Conservation (phyloP, 306 rosid genomes). For the Cucurbita maxima region DNA sequence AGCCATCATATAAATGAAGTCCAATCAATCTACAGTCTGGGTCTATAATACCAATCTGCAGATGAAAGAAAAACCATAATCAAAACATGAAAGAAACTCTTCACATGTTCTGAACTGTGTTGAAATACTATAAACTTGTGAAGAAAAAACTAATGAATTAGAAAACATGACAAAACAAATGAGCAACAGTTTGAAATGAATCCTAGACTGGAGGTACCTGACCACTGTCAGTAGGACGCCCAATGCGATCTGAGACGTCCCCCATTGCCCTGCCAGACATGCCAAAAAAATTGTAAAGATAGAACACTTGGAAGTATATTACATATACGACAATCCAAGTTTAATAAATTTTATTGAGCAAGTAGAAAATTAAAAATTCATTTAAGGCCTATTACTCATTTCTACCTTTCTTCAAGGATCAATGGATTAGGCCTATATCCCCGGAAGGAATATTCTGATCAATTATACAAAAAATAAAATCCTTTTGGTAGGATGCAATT, state of each 20-base stretch:
- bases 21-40: constrained; percentile 97
- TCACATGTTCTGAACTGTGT: neutral
- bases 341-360: neutral
- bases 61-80: neutral
- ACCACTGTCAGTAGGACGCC: constrained; percentile 93
- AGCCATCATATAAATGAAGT: constrained; percentile 91
- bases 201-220: constrained; percentile 37
- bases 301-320: neutral
- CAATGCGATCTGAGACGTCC: constrained; percentile 96
- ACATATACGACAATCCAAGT: neutral
- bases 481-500: neutral
- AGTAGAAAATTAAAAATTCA: neutral
- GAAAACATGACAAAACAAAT: neutral
- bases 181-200: neutral
- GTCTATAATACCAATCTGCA: constrained; percentile 95
- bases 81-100: neutral
- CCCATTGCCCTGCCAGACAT: constrained; percentile 73
- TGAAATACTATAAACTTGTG: neutral
- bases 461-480: neutral
- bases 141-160: neutral
- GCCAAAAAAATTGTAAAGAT: neutral
- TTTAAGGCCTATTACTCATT: neutral
- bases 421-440: neutral
- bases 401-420: neutral
- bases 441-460: neutral